Base-by-base conservation (phyloP, 768 basidiomycete genomes). In the Cubamyces lactineus region DNA sequence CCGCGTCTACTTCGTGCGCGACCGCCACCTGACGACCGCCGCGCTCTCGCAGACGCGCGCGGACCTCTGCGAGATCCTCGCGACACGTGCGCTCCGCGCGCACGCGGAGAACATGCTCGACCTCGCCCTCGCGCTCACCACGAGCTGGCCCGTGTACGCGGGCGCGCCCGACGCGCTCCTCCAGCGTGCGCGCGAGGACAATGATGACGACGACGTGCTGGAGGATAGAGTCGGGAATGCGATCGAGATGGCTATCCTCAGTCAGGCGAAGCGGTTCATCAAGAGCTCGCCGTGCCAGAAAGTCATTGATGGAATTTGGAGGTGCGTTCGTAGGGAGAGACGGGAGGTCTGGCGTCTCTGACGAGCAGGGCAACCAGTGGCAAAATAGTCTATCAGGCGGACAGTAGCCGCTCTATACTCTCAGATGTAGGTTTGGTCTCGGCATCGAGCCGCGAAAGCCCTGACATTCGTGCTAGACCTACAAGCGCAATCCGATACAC, bases 401-500 rank as follows among this genome's bases (percentile, higher is more conserved):
- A 92, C 69, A 94, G 92, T 72, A 89, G 83, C 57, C 92, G 94
- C 71, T 87, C 92, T 2, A 89, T 98, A 63, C 85, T 98, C 34
- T 91, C 94, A 19, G 95, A 97, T 73, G 94, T 92, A 71, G 61
- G 84, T 72, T 11, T 34, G 9, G 34, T 34, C 34, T 11, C 34
- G 5, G 34, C 34, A 11, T 7, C 11, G 34, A 34, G 34, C 9
- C 34, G 34, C 34, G 9, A 34, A 1, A 9, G 9, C 34, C 9
- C 34, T 34, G 34, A 34, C 56, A 50, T 43, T 23, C 30, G 19
- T 8, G 58, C 19, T 64, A 96, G 94, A 95, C 92, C 26, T 98
- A 98, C 75, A 97, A 97, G 78, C 84, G 88, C 50, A 92, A 85
- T 24, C 94, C 96, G 12, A 84, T 97, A 38, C 92, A 95, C 72